Evolutionary conservation across 2,329 filamentous ascomycete genomes (phyloP).

Genomic region (Fusarium proliferatum): DNA sequence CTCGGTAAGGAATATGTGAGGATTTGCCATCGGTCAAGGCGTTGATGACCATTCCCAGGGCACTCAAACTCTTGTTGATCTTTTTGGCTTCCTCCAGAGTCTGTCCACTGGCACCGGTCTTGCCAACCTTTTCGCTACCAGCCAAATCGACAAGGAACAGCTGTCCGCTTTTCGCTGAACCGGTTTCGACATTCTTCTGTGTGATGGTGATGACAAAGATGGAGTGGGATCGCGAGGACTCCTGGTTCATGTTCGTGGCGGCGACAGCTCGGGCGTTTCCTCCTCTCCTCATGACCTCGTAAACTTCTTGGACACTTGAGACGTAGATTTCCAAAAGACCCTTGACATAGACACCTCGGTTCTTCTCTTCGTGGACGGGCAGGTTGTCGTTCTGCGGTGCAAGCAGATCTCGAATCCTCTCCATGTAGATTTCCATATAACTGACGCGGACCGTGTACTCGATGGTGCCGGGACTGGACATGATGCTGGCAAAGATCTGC

Average conservation of each 20-base stretch:
- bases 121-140: conserved; percentile 97
- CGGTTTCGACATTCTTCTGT: conserved; percentile 97
- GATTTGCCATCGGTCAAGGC: conserved; percentile 97
- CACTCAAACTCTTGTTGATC: conserved; percentile 99
- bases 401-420: conserved; percentile 93
- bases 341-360: conserved; percentile 95
- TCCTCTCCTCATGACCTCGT: conserved; percentile 95
- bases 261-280: conserved; percentile 91
- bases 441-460: conserved; percentile 99
- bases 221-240: conserved; percentile 97
- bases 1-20: conserved; percentile 93
- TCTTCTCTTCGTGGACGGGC: conserved; percentile 98
- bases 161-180: conserved; percentile 94
- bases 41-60: conserved; percentile 99
- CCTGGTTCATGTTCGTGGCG: conserved; percentile 98
- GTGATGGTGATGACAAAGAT: conserved; percentile 98
- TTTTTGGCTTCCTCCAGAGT: conserved; percentile 99
- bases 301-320: conserved; percentile 93
- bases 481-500: conserved; percentile 96
- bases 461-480: conserved; percentile 90
- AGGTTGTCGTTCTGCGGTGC: conserved; percentile 95
- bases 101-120: conserved; percentile 97
- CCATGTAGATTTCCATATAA: conserved; percentile 99
- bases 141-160: conserved; percentile 98
- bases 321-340: conserved; percentile 95